A percentile compares a stretch with the other conserved stretches of the same genome.
phyloP scores from a whole-genome alignment of 345 rosid species.

The Aquilaria yunnanensis region DNA sequence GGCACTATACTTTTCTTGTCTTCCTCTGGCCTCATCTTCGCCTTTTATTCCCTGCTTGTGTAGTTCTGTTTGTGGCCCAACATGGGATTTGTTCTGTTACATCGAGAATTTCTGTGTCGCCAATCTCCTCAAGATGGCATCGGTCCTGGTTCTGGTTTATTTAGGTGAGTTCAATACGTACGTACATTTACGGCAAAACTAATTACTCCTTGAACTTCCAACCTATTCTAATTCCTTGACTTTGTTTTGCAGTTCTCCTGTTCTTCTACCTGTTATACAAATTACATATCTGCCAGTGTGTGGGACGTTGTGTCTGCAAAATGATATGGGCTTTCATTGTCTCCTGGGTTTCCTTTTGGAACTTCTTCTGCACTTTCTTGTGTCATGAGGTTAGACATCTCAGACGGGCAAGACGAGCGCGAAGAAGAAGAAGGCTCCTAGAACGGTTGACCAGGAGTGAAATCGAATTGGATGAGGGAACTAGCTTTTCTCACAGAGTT shows the following conservation, averaged over 20 bases:
- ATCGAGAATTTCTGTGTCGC: slow-evolving; percentile 49
- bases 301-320: slow-evolving; percentile 36
- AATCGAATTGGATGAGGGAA: slow-evolving; percentile 6
- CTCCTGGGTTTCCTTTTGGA: slow-evolving; percentile 35
- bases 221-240: background rate
- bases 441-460: slow-evolving; percentile 8
- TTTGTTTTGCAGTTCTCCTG: slow-evolving; percentile 25
- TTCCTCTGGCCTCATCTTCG: background rate
- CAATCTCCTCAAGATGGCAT: slow-evolving; percentile 38
- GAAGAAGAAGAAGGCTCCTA: slow-evolving; percentile 13
- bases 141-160: slow-evolving; percentile 25
- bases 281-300: slow-evolving; percentile 38
- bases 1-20: too few species aligned
- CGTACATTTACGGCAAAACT: too few species aligned
- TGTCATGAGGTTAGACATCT: slow-evolving; percentile 19
- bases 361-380: slow-evolving; percentile 31
- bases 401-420: slow-evolving; percentile 16
- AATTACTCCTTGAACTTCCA: background rate
- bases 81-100: slow-evolving; percentile 52
- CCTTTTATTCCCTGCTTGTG: background rate
- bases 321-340: slow-evolving; percentile 29
- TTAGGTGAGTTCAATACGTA: slow-evolving; percentile 12
- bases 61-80: slow-evolving; percentile 40
- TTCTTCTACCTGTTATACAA: slow-evolving; percentile 45
- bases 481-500: slow-evolving; percentile 4